A percentile compares a stretch with the other conserved stretches of the same genome.
Conservation (phyloP, 352 stramenopile genomes). For the Pelagophyceae sp. region DNA sequence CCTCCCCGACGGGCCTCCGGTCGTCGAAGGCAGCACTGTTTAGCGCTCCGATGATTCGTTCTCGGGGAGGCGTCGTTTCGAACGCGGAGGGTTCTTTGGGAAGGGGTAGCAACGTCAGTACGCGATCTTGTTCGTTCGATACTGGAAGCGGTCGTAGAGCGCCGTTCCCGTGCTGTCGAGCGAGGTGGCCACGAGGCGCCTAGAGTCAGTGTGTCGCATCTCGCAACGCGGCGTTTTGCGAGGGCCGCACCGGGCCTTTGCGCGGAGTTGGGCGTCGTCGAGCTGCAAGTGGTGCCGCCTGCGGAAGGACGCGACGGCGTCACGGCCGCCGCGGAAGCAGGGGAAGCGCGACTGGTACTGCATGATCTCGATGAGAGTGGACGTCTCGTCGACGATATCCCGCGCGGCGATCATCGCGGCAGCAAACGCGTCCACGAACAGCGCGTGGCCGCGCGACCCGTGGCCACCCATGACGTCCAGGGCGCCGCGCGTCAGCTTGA, state of each 20-base stretch:
- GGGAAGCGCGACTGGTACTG: conserved; percentile 65
- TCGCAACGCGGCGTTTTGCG: too few relatives aligned
- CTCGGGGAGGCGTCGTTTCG: too few relatives aligned
- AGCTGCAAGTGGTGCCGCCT: conserved; percentile 56
- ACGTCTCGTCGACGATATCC: conserved; percentile 53
- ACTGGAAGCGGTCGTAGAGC: conserved; percentile 85
- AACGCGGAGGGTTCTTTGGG: too few relatives aligned
- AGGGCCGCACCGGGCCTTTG: too few relatives aligned
- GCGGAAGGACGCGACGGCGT: conserved; percentile 54
- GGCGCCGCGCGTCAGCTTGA: conserved; percentile 90
- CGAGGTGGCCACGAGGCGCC: conserved; percentile 51
- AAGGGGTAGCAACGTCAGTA: too few relatives aligned
- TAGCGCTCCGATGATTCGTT: too few relatives aligned
- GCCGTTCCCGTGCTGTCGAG: conserved; percentile 82
- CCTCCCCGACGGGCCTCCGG: too few relatives aligned
- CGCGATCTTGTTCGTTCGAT: conserved; percentile 73
- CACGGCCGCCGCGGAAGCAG: conserved; percentile 55
- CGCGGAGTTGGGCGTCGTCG: conserved; percentile 50
- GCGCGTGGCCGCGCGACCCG: conserved; percentile 52
- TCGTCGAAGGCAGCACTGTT: too few relatives aligned
- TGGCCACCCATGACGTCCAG: conserved; percentile 80
- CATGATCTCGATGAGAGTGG: conserved; percentile 69
- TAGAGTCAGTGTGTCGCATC: too few relatives aligned
- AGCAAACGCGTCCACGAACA: conserved; percentile 48
- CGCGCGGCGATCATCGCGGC: conserved; percentile 23